Percentiles rank a stretch among this genome's conserved stretches.
phyloP scores from a whole-genome alignment of 331 rosid species.

The Pyracantha coccinea region DNA sequence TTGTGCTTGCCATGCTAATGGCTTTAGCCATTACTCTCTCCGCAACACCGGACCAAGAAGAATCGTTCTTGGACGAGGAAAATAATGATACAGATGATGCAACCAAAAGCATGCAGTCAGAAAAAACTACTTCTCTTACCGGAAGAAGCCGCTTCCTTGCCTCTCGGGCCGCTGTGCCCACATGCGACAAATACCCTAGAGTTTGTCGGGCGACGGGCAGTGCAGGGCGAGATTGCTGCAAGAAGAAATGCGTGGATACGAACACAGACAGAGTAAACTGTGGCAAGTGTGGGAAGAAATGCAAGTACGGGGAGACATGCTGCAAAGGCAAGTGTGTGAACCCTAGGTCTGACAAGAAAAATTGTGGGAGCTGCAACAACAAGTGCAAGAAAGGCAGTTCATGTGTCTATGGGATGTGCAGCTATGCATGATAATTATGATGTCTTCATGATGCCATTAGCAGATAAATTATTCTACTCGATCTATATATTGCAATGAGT shows the following conservation, averaged over 20 bases:
- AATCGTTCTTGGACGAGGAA: not conserved
- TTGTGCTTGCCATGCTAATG: slow-evolving; percentile 29
- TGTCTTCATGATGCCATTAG: not conserved
- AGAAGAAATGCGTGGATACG: slow-evolving; percentile 47
- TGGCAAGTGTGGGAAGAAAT: slow-evolving; percentile 54
- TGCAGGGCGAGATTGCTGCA: slow-evolving; percentile 43
- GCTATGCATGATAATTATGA: slow-evolving; percentile 27
- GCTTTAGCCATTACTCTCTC: slow-evolving; percentile 34
- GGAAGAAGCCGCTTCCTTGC: slow-evolving; percentile 29
- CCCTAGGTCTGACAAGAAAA: slow-evolving; percentile 24
- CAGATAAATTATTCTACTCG: not conserved
- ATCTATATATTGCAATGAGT: not conserved
- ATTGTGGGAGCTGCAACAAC: slow-evolving; percentile 50
- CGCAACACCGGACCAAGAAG: slow-evolving; percentile 9
- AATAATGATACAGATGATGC: not conserved
- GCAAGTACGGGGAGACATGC: slow-evolving; percentile 50
- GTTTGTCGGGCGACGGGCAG: slow-evolving; percentile 40
- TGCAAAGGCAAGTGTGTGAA: slow-evolving; percentile 57
- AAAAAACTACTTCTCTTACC: slow-evolving; percentile 3
- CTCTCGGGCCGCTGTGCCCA: not conserved
- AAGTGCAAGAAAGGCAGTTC: slow-evolving; percentile 37
- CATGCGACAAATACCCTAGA: slow-evolving; percentile 40
- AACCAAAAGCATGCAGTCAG: not conserved
- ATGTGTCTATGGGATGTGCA: slow-evolving; percentile 52
- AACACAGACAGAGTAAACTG: slow-evolving; percentile 42